Evolutionary conservation across 768 basidiomycete genomes (phyloP).

Genomic region (Amanita rubescens): DNA sequence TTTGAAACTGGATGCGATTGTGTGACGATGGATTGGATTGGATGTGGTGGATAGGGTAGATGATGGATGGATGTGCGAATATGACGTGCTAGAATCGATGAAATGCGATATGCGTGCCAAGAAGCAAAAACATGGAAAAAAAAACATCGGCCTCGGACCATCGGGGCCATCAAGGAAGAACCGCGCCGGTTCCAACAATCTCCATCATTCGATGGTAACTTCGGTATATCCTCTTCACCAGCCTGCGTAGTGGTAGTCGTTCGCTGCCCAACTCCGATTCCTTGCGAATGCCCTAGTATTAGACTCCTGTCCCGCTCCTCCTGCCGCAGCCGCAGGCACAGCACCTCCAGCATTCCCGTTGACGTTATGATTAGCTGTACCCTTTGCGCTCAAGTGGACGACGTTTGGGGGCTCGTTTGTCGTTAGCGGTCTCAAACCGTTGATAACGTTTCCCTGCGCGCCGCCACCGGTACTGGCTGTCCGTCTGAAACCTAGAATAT

Average conservation of each 20-base stretch:
- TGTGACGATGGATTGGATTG: neutral
- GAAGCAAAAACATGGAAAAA: neutral
- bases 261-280: slow-evolving; percentile 6
- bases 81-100: neutral
- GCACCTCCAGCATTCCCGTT: neutral
- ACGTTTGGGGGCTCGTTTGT: slow-evolving; percentile 23
- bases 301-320: slow-evolving; percentile 8
- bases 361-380: slow-evolving; percentile 13
- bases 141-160: neutral
- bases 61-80: neutral
- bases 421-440: slow-evolving; percentile 24
- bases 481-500: slow-evolving; percentile 30
- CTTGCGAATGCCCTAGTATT: neutral
- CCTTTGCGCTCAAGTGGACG: slow-evolving; percentile 34
- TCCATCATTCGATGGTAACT: neutral
- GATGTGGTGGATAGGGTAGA: neutral
- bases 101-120: neutral
- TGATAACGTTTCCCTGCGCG: slow-evolving; percentile 16
- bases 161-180: neutral
- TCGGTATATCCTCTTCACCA: slow-evolving; percentile 4
- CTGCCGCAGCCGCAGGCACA: neutral
- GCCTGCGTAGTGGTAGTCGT: slow-evolving; percentile 4
- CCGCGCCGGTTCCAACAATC: neutral
- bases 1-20: no score
- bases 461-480: slow-evolving; percentile 22